These are phyloP conservation scores for Thuja plicata DNA, from an alignment of 83 land plant genomes.

Conservation along the genomic window DNA sequence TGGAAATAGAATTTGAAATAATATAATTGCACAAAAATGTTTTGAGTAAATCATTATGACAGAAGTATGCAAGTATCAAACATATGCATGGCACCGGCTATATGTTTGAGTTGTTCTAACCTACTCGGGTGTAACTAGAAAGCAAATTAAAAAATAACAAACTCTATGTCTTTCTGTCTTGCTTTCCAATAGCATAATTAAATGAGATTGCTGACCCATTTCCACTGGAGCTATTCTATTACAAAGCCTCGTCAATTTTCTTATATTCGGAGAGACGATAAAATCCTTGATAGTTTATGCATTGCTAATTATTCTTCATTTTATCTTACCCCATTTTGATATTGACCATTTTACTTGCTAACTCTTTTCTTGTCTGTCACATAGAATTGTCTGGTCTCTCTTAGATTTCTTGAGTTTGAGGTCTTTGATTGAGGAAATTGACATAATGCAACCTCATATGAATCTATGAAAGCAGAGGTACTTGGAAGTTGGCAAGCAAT, in stretches of 20 bases:
- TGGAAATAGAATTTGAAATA: neutral
- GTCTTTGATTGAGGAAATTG: neutral
- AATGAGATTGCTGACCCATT: neutral
- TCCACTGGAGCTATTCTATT: neutral
- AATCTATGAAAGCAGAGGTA: neutral
- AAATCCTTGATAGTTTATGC: neutral
- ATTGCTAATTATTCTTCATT: neutral
- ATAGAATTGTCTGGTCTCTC: neutral
- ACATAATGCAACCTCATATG: neutral
- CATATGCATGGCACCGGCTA: neutral
- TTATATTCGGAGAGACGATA: neutral
- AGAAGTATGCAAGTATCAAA: too few species aligned
- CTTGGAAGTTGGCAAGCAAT: neutral
- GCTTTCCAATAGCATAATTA: neutral
- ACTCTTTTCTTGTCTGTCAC: neutral
- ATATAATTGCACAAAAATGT: neutral
- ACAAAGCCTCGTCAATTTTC: neutral
- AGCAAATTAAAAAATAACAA: neutral
- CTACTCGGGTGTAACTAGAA: neutral
- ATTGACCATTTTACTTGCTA: neutral
- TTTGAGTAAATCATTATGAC: too few species aligned
- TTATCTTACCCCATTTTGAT: neutral
- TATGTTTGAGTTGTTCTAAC: neutral
- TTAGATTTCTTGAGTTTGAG: neutral
- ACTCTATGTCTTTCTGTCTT: neutral